Conservation (phyloP, 306 rosid species). For the Inga laurina region DNA sequence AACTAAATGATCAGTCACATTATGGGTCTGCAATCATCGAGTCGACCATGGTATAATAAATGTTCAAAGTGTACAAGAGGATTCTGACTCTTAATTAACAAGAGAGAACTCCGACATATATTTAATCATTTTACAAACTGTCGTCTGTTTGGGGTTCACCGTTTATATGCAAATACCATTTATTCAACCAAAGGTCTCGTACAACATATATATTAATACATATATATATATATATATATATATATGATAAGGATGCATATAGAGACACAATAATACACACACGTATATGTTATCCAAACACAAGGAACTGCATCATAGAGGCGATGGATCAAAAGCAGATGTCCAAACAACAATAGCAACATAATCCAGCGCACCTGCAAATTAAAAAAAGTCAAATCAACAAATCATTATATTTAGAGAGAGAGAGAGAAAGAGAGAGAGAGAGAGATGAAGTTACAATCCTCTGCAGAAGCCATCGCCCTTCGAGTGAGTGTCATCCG, state of each 20-base stretch:
- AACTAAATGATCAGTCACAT: too few relatives aligned
- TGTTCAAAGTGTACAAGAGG: not conserved
- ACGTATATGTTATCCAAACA: not conserved
- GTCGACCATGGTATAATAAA: not conserved
- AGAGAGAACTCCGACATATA: not conserved
- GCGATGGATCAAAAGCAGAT: conserved; percentile 44
- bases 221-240: too few relatives aligned
- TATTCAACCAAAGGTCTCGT: not conserved
- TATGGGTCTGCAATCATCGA: not conserved
- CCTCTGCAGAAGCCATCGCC: conserved; percentile 57
- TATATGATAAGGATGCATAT: not conserved
- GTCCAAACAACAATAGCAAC: conserved; percentile 56
- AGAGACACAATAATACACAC: not conserved
- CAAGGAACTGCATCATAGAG: not conserved
- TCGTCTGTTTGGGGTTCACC: not conserved
- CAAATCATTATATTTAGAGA: not conserved
- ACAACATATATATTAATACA: not conserved
- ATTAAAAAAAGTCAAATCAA: not conserved
- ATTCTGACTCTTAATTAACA: not conserved
- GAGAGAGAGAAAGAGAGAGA: not conserved
- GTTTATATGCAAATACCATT: not conserved
- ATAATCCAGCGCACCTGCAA: conserved; percentile 49
- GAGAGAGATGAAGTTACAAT: conserved; percentile 32
- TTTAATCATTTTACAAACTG: not conserved
- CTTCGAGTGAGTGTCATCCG: conserved; percentile 33